Percentiles rank a stretch among this genome's conserved stretches.
These are phyloP conservation scores for Zasmidium cellare DNA, from an alignment of 2,329 filamentous ascomycete genomes.

Conservation along the genomic window DNA sequence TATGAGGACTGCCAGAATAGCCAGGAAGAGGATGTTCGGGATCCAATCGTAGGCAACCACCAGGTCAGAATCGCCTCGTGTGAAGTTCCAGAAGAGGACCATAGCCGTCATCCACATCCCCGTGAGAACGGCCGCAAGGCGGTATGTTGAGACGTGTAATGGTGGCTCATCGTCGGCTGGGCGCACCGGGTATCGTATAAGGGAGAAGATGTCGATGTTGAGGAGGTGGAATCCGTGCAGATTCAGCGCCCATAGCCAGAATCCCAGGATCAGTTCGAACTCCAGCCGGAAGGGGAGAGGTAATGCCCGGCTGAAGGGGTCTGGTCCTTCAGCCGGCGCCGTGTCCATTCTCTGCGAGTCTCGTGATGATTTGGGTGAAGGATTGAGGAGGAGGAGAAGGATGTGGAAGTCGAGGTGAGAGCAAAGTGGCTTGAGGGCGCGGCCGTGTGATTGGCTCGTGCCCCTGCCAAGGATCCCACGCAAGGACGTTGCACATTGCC, in stretches of 20 bases:
- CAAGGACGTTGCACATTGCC: too few relatives aligned
- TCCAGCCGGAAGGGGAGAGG: constrained; percentile 89
- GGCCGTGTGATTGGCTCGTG: background rate
- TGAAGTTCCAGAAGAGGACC: constrained; percentile 79
- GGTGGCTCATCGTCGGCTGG: constrained; percentile 67
- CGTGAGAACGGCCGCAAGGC: constrained; percentile 75
- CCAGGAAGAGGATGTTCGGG: constrained; percentile 76
- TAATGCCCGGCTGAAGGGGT: constrained; percentile 82
- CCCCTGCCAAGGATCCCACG: background rate
- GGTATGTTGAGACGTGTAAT: constrained; percentile 79
- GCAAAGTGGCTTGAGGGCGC: background rate
- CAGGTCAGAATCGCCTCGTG: constrained; percentile 64
- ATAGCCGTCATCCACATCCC: constrained; percentile 71
- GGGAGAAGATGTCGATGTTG: constrained; percentile 64
- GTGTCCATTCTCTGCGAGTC: constrained; percentile 8
- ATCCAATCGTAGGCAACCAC: constrained; percentile 81
- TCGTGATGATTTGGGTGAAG: background rate
- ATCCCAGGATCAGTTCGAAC: constrained; percentile 78
- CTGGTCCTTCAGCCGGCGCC: constrained; percentile 53
- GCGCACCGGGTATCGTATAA: constrained; percentile 83
- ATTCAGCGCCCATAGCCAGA: constrained; percentile 95
- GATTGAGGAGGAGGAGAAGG: background rate
- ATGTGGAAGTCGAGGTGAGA: background rate
- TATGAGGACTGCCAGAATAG: constrained; percentile 68
- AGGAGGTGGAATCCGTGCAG: constrained; percentile 78